Percentiles rank a stretch among this genome's conserved stretches.
Conservation (phyloP, 179 eudicot genomes). For the Drosera spatulata region DNA sequence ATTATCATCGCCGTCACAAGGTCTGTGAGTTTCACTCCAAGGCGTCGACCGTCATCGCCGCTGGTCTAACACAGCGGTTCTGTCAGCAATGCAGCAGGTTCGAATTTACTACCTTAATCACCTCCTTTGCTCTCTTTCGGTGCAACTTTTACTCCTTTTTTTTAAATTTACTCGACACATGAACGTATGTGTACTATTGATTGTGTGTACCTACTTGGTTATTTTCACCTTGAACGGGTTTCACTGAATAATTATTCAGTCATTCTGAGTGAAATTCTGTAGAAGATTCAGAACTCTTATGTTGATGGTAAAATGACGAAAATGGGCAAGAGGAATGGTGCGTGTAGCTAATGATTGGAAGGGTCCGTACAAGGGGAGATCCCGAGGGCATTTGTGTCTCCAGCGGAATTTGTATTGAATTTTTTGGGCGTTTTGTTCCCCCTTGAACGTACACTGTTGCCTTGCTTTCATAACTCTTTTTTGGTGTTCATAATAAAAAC, state of each 20-base stretch:
- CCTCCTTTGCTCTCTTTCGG: not conserved
- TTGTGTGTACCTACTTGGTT: no score
- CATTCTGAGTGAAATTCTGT: no score
- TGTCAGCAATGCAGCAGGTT: conserved; percentile 82
- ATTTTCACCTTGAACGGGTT: no score
- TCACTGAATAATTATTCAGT: no score
- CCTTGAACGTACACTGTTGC: not conserved
- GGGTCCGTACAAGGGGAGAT: conserved; percentile 19
- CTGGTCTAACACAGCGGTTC: conserved; percentile 30
- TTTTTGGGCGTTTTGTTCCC: no score
- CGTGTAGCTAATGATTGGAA: not conserved
- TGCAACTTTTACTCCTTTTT: not conserved
- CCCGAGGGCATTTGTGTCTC: conserved; percentile 79
- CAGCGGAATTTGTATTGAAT: not conserved
- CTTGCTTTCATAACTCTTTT: not conserved
- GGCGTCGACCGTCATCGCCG: conserved; percentile 78
- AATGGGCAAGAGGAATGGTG: not conserved
- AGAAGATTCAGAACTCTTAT: no score
- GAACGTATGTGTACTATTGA: no score
- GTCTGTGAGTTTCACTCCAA: conserved; percentile 98
- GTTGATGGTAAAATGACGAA: not conserved
- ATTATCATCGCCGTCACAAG: conserved; percentile 93
- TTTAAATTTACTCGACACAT: not conserved
- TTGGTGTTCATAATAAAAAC: no score
- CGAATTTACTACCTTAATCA: not conserved